Evolutionary conservation across 192 early-diverging fungal genomes (phyloP).

Genomic region (Powellomyces hirtus): DNA sequence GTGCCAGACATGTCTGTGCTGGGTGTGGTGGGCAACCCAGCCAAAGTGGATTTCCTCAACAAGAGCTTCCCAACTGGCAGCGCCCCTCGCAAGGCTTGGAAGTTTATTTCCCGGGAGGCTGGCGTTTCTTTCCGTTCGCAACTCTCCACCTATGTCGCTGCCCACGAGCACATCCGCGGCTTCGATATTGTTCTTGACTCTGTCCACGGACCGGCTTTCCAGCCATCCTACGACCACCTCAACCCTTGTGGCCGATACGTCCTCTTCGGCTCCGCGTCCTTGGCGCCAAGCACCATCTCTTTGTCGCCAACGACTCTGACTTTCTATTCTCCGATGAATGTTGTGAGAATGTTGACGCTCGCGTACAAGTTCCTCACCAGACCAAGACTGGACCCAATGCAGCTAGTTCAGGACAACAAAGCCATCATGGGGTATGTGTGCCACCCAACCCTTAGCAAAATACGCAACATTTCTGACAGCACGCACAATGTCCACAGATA

Average conservation of each 20-base stretch:
- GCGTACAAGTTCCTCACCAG: constrained; percentile 14
- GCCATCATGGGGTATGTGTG: constrained; percentile 12
- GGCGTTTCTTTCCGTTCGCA: neutral
- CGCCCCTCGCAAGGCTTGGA: neutral
- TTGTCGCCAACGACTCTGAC: neutral
- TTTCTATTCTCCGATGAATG: constrained; percentile 1
- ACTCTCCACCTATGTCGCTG: neutral
- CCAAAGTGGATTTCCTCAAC: constrained; percentile 5
- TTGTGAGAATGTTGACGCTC: constrained; percentile 1
- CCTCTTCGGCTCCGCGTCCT: constrained; percentile 14
- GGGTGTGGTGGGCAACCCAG: constrained; percentile 12
- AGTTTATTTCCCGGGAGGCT: constrained; percentile 9
- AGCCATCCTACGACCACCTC: constrained; percentile 13
- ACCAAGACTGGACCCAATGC: constrained; percentile 14
- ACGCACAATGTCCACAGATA: too few relatives aligned
- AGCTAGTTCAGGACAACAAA: constrained; percentile 15
- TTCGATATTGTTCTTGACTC: constrained; percentile 16
- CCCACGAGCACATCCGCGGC: neutral
- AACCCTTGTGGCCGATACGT: constrained; percentile 12
- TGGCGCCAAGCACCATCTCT: constrained; percentile 5
- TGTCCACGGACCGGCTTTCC: constrained; percentile 2
- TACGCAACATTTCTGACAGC: too few relatives aligned
- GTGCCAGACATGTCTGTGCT: neutral
- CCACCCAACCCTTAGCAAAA: too few relatives aligned
- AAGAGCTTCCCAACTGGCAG: neutral